Percentiles rank a stretch among this genome's conserved stretches.
phyloP scores from a whole-genome alignment of 768 basidiomycete species.

The Trametes elegans region DNA sequence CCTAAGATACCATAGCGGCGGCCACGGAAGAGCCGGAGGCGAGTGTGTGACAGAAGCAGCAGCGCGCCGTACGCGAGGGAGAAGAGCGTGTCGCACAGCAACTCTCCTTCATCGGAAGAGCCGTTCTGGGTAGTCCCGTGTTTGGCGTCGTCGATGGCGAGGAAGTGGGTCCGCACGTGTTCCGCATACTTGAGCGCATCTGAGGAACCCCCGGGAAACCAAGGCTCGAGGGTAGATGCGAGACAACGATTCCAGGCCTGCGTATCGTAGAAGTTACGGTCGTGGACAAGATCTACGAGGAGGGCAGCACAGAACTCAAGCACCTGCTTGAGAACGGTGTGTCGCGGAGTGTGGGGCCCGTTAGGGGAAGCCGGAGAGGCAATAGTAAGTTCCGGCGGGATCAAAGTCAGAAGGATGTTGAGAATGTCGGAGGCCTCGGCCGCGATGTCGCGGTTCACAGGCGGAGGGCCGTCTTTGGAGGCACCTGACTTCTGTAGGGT shows the following conservation, averaged over 20 bases:
- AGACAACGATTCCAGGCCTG: slow-evolving; percentile 69
- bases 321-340: slow-evolving; percentile 54
- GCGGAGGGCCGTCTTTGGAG: slow-evolving; percentile 66
- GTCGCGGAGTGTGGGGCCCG: slow-evolving; percentile 52
- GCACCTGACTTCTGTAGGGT: slow-evolving; percentile 85
- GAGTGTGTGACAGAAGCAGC: slow-evolving; percentile 91
- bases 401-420: slow-evolving; percentile 53
- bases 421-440: slow-evolving; percentile 58
- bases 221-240: slow-evolving; percentile 67
- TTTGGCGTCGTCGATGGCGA: slow-evolving; percentile 77
- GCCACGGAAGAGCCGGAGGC: slow-evolving; percentile 83
- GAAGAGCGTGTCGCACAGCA: slow-evolving; percentile 91
- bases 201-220: slow-evolving; percentile 50
- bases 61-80: slow-evolving; percentile 95
- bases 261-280: slow-evolving; percentile 52
- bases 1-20: slow-evolving; percentile 94
- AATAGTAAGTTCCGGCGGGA: slow-evolving; percentile 49
- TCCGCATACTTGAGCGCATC: slow-evolving; percentile 53
- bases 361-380: slow-evolving; percentile 45
- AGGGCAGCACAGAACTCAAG: slow-evolving; percentile 73
- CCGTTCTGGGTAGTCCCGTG: slow-evolving; percentile 41
- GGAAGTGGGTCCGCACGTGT: slow-evolving; percentile 67
- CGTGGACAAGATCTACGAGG: slow-evolving; percentile 72
- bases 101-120: slow-evolving; percentile 71
- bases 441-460: slow-evolving; percentile 67